Evolutionary conservation across 164 flowering plant species (phyloP), one percentile per base, ranked within the genome.

Genomic region (Kingdonia uniflora): DNA sequence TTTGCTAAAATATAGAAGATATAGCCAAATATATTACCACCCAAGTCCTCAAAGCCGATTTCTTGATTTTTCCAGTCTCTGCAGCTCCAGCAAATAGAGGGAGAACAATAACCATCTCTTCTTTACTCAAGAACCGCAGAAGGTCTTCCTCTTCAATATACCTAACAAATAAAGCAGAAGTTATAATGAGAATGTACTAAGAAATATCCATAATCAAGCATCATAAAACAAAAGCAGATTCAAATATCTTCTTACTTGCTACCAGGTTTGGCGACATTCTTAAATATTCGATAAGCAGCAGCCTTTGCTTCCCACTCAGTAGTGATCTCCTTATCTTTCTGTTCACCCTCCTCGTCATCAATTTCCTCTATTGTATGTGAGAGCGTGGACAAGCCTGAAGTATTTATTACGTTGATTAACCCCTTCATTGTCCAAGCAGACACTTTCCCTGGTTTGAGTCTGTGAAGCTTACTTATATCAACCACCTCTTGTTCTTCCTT

Each of bases 391-490:
- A 87, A 59, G 16, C 81, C 80, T 13, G 86, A 62, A 51, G 61
- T 71, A 1, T 68, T 66, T 19, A 87, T 69, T 35, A 73, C 69
- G 35, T 69, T 63, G 37, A 81, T 64, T 56, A 87, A 55, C 54
- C 77, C 80, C 68, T 59, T 76, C 87, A 90, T 84, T 7, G 87
- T 84, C 87, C 86, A 83, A 52, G 95, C 85, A 41, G 97, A 87
- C 17, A 90, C 75, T 59, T 78, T 82, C 58, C 68, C 81, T 54
- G 69, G 78, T 64, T 68, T 82, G 56, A 84, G 71, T 51, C 69
- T 76, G 25, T 77, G 70, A 41, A 90, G 82, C 70, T 76, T 81
- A 19, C 65, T 83, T 33, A 87, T 73, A 71, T 86, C 77, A 52
- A 84, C 76, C 41, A 76, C 76, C 48, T 71, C 79, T 59, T 71